Evolutionary conservation across 1,139 yeast species (phyloP).

Genomic region (Hyphopichia khmerensis): DNA sequence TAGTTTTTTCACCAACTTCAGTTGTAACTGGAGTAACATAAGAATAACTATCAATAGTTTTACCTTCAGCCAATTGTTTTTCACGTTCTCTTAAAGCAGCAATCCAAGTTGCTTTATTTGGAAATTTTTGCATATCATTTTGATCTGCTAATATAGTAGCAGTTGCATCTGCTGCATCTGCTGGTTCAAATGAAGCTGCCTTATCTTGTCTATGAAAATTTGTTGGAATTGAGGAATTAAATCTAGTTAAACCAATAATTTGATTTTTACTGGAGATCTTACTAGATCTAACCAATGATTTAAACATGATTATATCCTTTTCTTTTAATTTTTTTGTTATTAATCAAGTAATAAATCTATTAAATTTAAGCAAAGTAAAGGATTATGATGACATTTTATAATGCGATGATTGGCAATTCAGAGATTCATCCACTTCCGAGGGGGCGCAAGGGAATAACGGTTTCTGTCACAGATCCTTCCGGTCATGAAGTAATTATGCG

Average conservation of each 20-base stretch:
- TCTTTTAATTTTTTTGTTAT: too few relatives aligned
- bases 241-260: neutral
- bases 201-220: conserved; percentile 39
- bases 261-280: neutral
- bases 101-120: conserved; percentile 76
- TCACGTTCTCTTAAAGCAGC: conserved; percentile 77
- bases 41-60: conserved; percentile 64
- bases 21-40: conserved; percentile 75
- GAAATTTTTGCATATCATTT: conserved; percentile 32
- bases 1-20: conserved; percentile 67
- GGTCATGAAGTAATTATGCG: too few relatives aligned
- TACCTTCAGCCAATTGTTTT: conserved; percentile 67
- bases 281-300: neutral
- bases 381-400: neutral
- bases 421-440: too few relatives aligned
- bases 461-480: too few relatives aligned
- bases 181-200: conserved; percentile 42
- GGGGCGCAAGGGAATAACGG: too few relatives aligned
- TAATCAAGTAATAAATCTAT: too few relatives aligned
- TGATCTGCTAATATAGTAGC: conserved; percentile 61
- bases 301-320: neutral
- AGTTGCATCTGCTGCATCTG: conserved; percentile 68
- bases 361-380: too few relatives aligned
- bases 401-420: neutral
- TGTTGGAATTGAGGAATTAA: neutral